Base-by-base conservation (phyloP, 495 filamentous ascomycete genomes). In the Venustampulla echinocandica region DNA sequence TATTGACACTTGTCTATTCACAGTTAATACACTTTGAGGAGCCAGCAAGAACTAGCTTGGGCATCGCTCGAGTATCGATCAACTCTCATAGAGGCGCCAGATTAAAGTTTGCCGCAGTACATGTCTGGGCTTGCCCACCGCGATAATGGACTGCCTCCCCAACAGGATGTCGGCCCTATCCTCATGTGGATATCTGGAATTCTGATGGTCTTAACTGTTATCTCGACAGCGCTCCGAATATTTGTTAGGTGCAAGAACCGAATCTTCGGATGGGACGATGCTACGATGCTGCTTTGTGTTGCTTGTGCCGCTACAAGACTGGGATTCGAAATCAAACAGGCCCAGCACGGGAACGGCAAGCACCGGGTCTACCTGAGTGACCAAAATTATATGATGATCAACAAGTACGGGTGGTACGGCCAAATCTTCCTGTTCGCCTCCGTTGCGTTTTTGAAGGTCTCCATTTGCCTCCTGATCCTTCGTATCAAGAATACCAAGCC, bases 361-460 rank as follows among this genome's bases (percentile, higher is more conserved):
- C 61, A 59, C 43, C 47, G 47, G 2, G 47, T 44, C 48, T 63
- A 56, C 32, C 41, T 63, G 36, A 23, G 19, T 13, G 17, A 44
- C 1, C 15, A 40, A 11, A 37, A 60, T 39, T 49, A 51, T 19
- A 45, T 40, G 22, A 21, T 44, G 9, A 33, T 48, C 17, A 53
- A 47, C 49, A 57, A 54, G 53, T 49, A 39, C 24, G 49, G 53
- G 14, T 56, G 53, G 53, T 51, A 48, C 27, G 48, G 46, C 3
- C 56, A 59, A 47, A 33, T 61, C 13, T 32, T 57, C 14, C 51
- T 64, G 23, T 60, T 62, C 44, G 25, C 41, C 21, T 27, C 33
- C 43, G 50, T 64, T 37, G 53, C 50, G 34, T 15, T 60, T 17
- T 34, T 61, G 39, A 61, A 61, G 44, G 52, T 50, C n/a, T 56